phyloP scores from a whole-genome alignment of 208 protist species.

The Crithidia bombi region DNA sequence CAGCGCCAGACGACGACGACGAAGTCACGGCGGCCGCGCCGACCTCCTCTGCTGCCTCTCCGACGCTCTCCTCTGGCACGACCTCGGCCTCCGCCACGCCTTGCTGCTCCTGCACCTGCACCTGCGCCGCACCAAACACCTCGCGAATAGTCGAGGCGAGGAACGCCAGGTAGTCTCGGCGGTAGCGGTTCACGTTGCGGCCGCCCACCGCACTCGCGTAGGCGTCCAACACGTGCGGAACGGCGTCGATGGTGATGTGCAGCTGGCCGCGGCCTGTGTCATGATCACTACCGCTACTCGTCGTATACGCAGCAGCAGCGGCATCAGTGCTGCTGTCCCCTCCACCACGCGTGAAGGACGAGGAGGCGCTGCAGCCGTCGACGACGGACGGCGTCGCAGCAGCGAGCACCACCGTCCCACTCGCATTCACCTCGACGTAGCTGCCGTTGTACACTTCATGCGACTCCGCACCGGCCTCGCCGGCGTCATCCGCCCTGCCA shows the following conservation, averaged over 20 bases:
- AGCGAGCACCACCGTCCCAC: conserved; percentile 67
- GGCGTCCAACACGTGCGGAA: conserved; percentile 61
- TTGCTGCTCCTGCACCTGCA: conserved; percentile 57
- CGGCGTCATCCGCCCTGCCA: neutral
- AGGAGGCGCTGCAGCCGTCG: conserved; percentile 39
- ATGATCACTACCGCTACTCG: conserved; percentile 1
- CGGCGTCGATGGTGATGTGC: conserved; percentile 74
- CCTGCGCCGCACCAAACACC: conserved; percentile 69
- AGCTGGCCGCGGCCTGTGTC: conserved; percentile 40
- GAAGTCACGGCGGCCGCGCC: conserved; percentile 7
- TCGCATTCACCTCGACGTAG: conserved; percentile 57
- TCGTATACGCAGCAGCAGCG: neutral
- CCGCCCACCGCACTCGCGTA: conserved; percentile 67
- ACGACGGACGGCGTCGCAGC: conserved; percentile 66
- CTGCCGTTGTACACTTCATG: conserved; percentile 60
- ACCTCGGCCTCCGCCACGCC: conserved; percentile 74
- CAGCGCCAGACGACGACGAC: conserved; percentile 11
- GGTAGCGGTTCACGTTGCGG: conserved; percentile 48
- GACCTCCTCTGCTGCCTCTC: neutral
- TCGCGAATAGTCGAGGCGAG: conserved; percentile 58
- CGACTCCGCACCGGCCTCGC: conserved; percentile 7
- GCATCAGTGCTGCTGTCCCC: conserved; percentile 14
- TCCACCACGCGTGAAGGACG: neutral
- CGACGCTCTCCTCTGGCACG: conserved; percentile 16
- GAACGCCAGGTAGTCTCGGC: conserved; percentile 61